Percentiles rank a stretch among this genome's conserved stretches.
These are phyloP conservation scores for Zopfochytrium polystomum DNA, from an alignment of 371 early-diverging fungal genomes.

Conservation along the genomic window DNA sequence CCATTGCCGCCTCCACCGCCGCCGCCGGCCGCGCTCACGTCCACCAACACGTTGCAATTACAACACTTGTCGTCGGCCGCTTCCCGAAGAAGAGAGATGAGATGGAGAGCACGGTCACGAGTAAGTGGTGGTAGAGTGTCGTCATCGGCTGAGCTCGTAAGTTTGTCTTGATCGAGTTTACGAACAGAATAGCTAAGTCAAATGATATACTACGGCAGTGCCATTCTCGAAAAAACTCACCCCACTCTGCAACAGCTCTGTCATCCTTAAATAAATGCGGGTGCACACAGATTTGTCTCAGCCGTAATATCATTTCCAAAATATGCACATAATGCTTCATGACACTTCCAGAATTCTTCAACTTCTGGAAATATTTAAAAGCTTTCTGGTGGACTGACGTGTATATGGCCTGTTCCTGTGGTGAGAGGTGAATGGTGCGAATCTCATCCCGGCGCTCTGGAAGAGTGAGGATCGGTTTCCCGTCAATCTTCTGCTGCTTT, in stretches of 20 bases:
- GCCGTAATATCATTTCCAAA: conserved; percentile 53
- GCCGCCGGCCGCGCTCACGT: conserved; percentile 5
- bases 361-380: conserved; percentile 39
- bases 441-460: conserved; percentile 49
- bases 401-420: conserved; percentile 56
- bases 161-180: conserved; percentile 8
- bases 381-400: conserved; percentile 41
- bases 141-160: conserved; percentile 1
- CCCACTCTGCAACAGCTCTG: too few species aligned
- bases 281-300: conserved; percentile 59
- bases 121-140: conserved; percentile 26
- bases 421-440: conserved; percentile 45
- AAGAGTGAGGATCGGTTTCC: conserved; percentile 58
- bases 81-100: conserved; percentile 36
- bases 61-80: conserved; percentile 41
- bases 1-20: not conserved
- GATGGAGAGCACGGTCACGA: conserved; percentile 31
- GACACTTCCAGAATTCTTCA: conserved; percentile 46
- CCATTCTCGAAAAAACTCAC: too few species aligned
- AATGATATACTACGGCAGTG: too few species aligned
- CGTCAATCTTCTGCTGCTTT: conserved; percentile 57
- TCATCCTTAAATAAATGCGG: conserved; percentile 32
- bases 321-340: conserved; percentile 61
- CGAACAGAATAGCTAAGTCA: conserved; percentile 2
- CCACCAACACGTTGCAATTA: conserved; percentile 18